Conservation (phyloP, 176 grass and related monocot species). For the Dactylis glomerata region DNA sequence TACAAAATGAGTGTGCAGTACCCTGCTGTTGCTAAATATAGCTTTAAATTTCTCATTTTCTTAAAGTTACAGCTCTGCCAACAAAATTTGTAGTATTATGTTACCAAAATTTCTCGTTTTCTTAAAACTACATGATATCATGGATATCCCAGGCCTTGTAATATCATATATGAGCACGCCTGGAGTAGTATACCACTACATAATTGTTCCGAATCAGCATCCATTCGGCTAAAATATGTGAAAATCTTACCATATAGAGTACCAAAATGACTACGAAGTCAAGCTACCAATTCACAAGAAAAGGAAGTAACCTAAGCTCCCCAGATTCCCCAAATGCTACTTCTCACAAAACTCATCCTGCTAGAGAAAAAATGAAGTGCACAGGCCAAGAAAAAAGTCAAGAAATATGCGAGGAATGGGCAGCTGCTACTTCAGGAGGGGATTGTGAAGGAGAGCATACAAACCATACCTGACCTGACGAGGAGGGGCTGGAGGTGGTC, state of each 20-base stretch:
- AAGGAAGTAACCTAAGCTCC: too few relatives aligned
- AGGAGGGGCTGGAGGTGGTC: too few relatives aligned
- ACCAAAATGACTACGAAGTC: too few relatives aligned
- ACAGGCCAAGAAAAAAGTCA: too few relatives aligned
- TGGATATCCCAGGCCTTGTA: not conserved
- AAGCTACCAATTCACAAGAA: too few relatives aligned
- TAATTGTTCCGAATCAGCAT: not conserved
- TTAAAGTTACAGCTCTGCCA: not conserved
- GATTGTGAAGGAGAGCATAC: too few relatives aligned
- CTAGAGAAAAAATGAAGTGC: too few relatives aligned
- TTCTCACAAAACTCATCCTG: too few relatives aligned
- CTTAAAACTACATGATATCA: not conserved
- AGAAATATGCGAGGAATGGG: too few relatives aligned
- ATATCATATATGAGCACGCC: constrained; percentile 1
- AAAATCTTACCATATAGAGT: not conserved
- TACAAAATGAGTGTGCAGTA: not conserved
- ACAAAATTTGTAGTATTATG: not conserved
- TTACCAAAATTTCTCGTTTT: not conserved
- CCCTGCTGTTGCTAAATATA: not conserved
- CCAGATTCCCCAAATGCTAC: too few relatives aligned
- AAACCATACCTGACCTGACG: too few relatives aligned
- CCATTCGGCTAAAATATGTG: not conserved
- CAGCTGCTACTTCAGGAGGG: too few relatives aligned
- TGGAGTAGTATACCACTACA: not conserved
- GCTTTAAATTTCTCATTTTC: not conserved